phyloP scores from a whole-genome alignment of 257 asterid species.

The Handroanthus guayacan region DNA sequence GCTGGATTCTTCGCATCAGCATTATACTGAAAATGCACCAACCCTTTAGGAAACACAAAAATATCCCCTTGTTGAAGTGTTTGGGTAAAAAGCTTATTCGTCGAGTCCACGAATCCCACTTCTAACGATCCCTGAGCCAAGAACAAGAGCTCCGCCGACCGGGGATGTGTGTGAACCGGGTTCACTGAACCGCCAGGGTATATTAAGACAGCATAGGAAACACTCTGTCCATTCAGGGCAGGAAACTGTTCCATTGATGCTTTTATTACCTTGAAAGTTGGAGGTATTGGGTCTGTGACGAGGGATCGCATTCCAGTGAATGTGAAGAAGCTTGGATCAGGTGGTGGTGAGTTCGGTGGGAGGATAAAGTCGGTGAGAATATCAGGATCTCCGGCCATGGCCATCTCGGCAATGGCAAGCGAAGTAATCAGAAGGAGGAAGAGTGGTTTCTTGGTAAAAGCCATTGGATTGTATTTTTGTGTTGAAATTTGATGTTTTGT shows the following conservation, averaged over 20 bases:
- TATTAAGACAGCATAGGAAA: constrained; percentile 57
- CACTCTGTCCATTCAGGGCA: constrained; percentile 57
- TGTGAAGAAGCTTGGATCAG: constrained; percentile 52
- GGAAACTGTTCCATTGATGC: constrained; percentile 56
- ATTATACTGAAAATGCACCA: constrained; percentile 62
- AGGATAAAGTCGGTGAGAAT: constrained; percentile 54
- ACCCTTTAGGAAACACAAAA: constrained; percentile 59
- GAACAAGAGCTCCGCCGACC: constrained; percentile 65
- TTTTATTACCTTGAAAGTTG: constrained; percentile 48
- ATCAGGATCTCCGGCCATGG: constrained; percentile 54
- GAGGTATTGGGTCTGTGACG: constrained; percentile 44
- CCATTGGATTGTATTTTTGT: constrained; percentile 22
- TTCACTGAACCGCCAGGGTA: constrained; percentile 56
- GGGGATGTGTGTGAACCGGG: constrained; percentile 70
- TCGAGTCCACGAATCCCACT: constrained; percentile 65
- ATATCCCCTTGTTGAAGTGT: constrained; percentile 52
- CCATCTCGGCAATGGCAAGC: constrained; percentile 12
- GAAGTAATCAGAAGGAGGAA: constrained; percentile 1
- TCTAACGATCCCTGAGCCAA: constrained; percentile 50
- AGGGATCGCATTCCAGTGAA: constrained; percentile 56
- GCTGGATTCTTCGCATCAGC: constrained; percentile 49
- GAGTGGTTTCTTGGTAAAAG: background rate
- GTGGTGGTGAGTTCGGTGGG: constrained; percentile 37
- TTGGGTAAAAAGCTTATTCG: constrained; percentile 52
- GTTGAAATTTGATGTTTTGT: background rate